Conservation (phyloP, 75 land plant genomes). For the Picea sitchensis region DNA sequence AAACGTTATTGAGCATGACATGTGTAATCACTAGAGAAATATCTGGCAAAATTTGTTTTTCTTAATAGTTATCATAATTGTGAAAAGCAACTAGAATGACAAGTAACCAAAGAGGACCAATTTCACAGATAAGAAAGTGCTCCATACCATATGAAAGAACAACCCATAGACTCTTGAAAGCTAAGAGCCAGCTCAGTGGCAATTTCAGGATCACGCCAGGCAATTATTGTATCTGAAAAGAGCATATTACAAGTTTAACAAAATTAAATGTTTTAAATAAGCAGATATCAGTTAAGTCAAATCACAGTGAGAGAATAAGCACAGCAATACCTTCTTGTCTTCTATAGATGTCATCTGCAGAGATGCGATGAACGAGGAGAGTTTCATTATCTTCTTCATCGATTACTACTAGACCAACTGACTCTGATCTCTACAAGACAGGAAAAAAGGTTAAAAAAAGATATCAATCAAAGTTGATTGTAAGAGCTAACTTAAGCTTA, state of each 20-base stretch:
- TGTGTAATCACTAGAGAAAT: neutral
- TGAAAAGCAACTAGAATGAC: neutral
- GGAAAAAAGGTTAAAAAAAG: neutral
- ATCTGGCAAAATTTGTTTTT: too few relatives aligned
- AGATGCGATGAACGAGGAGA: slow-evolving; percentile 74
- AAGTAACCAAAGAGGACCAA: neutral
- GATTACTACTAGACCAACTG: slow-evolving; percentile 71
- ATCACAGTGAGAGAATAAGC: too few relatives aligned
- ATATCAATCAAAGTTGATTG: neutral
- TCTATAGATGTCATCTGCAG: slow-evolving; percentile 85
- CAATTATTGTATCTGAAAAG: slow-evolving; percentile 75
- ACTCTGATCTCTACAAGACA: slow-evolving; percentile 66
- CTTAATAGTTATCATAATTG: neutral
- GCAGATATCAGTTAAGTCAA: neutral
- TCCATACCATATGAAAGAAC: slow-evolving; percentile 78
- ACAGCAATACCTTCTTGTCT: slow-evolving; percentile 70
- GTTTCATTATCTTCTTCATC: slow-evolving; percentile 93
- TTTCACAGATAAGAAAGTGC: neutral
- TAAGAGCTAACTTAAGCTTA: too few relatives aligned
- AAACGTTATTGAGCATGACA: neutral
- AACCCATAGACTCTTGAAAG: slow-evolving; percentile 89
- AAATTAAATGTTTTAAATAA: neutral
- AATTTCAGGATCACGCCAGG: slow-evolving; percentile 87
- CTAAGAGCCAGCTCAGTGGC: slow-evolving; percentile 92
- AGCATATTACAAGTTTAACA: neutral